Percentiles rank a stretch among this genome's conserved stretches.
Conservation (phyloP, 2,329 filamentous ascomycete species). For the Neonectria punicea region DNA sequence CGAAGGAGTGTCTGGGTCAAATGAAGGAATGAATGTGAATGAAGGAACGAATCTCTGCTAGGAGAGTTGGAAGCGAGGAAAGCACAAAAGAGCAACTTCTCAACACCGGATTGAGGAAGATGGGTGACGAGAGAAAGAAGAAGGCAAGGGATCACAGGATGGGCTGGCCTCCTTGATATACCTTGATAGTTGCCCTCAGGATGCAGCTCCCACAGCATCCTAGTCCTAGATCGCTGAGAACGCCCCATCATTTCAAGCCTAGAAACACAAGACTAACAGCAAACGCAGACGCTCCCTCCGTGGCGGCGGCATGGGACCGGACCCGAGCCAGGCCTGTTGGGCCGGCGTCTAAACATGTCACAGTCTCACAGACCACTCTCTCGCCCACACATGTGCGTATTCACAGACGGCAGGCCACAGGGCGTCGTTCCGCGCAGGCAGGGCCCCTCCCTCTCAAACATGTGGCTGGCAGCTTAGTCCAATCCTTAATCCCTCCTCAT, state of each 20-base stretch:
- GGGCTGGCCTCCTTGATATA: slow-evolving; percentile 35
- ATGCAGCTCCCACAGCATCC: neutral
- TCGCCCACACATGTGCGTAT: neutral
- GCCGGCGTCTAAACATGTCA: slow-evolving; percentile 20
- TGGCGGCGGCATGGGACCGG: slow-evolving; percentile 1
- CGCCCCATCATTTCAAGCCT: neutral
- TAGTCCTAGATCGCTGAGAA: neutral
- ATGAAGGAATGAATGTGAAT: slow-evolving; percentile 31
- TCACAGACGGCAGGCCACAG: neutral
- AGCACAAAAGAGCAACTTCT: slow-evolving; percentile 26
- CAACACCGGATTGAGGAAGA: slow-evolving; percentile 35
- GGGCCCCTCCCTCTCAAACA: slow-evolving; percentile 18
- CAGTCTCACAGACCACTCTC: neutral
- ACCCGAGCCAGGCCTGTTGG: slow-evolving; percentile 9
- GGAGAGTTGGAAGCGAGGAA: slow-evolving; percentile 20
- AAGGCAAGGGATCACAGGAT: slow-evolving; percentile 13
- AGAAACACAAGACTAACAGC: neutral
- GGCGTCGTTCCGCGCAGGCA: slow-evolving; percentile 4
- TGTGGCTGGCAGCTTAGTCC: slow-evolving; percentile 20
- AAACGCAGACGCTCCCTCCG: neutral
- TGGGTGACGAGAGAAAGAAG: slow-evolving; percentile 26
- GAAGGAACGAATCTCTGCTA: slow-evolving; percentile 26
- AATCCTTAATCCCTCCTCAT: slow-evolving; percentile 16
- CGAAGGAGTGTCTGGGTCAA: slow-evolving; percentile 32
- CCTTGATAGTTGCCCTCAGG: neutral